Conservation (phyloP, 139 green algal species). For the Yamagishiella unicocca region DNA sequence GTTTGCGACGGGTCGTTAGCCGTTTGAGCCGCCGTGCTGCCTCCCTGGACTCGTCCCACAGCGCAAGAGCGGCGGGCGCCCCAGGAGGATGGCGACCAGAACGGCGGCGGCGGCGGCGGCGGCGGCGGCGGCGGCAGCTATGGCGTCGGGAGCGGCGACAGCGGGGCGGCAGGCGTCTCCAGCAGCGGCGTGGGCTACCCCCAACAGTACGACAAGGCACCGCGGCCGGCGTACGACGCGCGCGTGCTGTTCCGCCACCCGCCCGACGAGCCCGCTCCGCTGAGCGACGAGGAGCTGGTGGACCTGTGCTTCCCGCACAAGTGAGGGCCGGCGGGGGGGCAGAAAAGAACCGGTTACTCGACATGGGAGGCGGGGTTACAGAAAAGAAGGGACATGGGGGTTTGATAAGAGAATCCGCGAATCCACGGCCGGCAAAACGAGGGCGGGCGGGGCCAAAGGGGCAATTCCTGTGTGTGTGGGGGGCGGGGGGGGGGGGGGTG, state of each 20-base stretch:
- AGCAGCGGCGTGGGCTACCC: neutral
- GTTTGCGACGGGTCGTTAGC: no score
- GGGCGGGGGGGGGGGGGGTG: no score
- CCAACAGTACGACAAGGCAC: conserved; percentile 6
- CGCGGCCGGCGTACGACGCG: conserved; percentile 34
- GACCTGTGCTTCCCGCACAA: conserved; percentile 85
- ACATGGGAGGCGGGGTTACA: neutral
- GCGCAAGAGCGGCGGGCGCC: neutral
- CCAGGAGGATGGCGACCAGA: neutral
- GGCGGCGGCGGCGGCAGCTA: neutral
- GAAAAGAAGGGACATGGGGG: no score
- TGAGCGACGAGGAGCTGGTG: conserved; percentile 71
- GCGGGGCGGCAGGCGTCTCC: no score
- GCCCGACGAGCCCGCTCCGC: conserved; percentile 9
- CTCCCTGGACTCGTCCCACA: neutral
- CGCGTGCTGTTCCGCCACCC: conserved; percentile 75
- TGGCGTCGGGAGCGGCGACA: neutral
- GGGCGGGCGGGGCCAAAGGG: no score
- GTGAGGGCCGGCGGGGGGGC: neutral
- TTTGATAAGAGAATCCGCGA: no score
- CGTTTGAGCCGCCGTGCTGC: no score
- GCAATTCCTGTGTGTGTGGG: no score
- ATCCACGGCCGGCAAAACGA: no score
- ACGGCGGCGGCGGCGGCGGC: neutral
- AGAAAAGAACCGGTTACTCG: no score